phyloP scores from a whole-genome alignment of 108 stramenopile genomes.

The Cyclotella sp. region DNA sequence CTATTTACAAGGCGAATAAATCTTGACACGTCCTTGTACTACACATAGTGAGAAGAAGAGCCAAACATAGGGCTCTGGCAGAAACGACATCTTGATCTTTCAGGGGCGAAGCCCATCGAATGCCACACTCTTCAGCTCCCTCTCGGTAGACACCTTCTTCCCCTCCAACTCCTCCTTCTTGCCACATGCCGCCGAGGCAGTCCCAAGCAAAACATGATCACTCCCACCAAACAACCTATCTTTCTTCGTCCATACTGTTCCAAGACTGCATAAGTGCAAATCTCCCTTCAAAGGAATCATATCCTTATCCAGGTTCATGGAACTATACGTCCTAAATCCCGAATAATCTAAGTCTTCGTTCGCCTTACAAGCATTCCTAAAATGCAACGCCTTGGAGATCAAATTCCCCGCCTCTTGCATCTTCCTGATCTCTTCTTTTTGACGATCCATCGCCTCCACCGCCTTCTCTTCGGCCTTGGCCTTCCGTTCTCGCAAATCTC shows the following conservation, averaged over 20 bases:
- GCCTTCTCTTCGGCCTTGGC: slow-evolving; percentile 46
- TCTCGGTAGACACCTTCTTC: slow-evolving; percentile 28
- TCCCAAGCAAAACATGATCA: slow-evolving; percentile 50
- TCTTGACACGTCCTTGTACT: too few species aligned
- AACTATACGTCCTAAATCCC: slow-evolving; percentile 30
- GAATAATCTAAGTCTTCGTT: slow-evolving; percentile 48
- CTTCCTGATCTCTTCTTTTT: slow-evolving; percentile 56
- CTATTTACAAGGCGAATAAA: too few species aligned
- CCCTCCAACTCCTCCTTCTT: slow-evolving; percentile 28
- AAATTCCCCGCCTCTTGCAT: slow-evolving; percentile 63
- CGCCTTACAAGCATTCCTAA: slow-evolving; percentile 58
- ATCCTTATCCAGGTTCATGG: slow-evolving; percentile 47
- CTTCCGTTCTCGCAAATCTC: slow-evolving; percentile 50
- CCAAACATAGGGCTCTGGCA: background rate
- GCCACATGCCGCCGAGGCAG: slow-evolving; percentile 18
- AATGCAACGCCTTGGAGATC: slow-evolving; percentile 70
- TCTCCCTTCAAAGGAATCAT: slow-evolving; percentile 28
- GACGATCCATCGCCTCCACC: slow-evolving; percentile 43
- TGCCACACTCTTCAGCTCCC: slow-evolving; percentile 26
- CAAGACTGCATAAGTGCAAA: slow-evolving; percentile 44
- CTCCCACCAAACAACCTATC: slow-evolving; percentile 29
- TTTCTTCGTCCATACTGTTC: slow-evolving; percentile 59
- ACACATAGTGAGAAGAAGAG: background rate
- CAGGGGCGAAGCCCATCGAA: slow-evolving; percentile 38
- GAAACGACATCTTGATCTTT: background rate